These are phyloP conservation scores for Chimonanthus praecox DNA, from an alignment of 164 flowering plant genomes.

Conservation along the genomic window DNA sequence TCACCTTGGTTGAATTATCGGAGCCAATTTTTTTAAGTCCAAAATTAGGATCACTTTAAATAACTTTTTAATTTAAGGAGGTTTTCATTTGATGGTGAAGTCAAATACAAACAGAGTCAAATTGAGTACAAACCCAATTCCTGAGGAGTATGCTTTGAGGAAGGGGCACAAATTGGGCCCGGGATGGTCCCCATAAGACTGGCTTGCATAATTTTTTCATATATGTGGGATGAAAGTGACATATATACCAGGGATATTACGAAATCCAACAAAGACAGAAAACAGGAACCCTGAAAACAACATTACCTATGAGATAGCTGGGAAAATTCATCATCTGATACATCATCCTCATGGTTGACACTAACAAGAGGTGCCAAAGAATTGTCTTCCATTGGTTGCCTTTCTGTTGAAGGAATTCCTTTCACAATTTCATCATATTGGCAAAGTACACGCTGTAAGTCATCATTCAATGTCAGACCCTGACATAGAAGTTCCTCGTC, in stretches of 20 bases:
- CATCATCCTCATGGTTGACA: slow-evolving; percentile 86
- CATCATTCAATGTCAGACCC: slow-evolving; percentile 85
- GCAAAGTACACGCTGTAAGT: slow-evolving; percentile 68
- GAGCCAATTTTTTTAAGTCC: too few species aligned
- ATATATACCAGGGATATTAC: neutral
- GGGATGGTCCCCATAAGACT: too few species aligned
- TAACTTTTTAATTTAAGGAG: too few species aligned
- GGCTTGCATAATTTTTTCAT: too few species aligned
- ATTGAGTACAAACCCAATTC: too few species aligned
- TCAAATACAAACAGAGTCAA: too few species aligned
- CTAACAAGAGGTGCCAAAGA: slow-evolving; percentile 43
- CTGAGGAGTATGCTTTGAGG: too few species aligned
- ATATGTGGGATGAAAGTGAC: neutral
- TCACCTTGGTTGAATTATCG: too few species aligned
- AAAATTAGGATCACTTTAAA: too few species aligned
- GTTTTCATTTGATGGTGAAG: too few species aligned
- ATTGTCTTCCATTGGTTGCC: slow-evolving; percentile 3
- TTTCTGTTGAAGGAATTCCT: slow-evolving; percentile 29
- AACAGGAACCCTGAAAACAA: neutral
- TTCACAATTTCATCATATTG: slow-evolving; percentile 68
- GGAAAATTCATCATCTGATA: slow-evolving; percentile 83
- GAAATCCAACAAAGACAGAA: neutral
- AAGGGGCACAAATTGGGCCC: too few species aligned
- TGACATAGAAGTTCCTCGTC: slow-evolving; percentile 80
- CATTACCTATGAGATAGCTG: slow-evolving; percentile 74